Evolutionary conservation across 371 early-diverging fungal genomes (phyloP).

Genomic region (Rhizopus sp.): DNA sequence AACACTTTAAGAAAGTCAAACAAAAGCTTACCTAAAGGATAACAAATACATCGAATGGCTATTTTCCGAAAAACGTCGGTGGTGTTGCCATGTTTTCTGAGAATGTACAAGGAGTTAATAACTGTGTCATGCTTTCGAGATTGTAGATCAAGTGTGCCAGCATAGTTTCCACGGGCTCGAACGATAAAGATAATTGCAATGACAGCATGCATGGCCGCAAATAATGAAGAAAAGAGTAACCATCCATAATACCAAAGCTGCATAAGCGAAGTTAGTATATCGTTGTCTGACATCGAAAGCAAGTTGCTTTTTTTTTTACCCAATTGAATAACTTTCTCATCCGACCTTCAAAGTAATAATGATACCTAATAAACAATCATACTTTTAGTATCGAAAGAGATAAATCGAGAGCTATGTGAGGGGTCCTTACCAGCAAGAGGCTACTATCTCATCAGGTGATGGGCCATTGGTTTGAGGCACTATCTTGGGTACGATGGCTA

Average conservation of each 20-base stretch:
- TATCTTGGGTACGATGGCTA: conserved; percentile 15
- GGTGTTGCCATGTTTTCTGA: conserved; percentile 8
- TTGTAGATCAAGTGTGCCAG: conserved; percentile 29
- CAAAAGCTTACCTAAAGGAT: conserved; percentile 31
- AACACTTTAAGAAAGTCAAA: background rate
- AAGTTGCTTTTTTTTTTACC: conserved; percentile 18
- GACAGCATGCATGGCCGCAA: conserved; percentile 27
- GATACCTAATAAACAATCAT: conserved; percentile 26
- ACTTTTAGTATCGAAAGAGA: background rate
- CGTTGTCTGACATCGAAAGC: background rate
- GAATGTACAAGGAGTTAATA: background rate
- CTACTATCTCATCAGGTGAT: background rate
- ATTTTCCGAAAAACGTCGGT: conserved; percentile 33
- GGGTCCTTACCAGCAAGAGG: conserved; percentile 25
- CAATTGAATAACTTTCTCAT: conserved; percentile 27
- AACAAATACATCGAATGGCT: conserved; percentile 32
- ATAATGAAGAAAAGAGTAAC: conserved; percentile 22
- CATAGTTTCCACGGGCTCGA: conserved; percentile 26
- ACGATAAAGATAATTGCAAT: conserved; percentile 26
- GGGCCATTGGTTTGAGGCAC: conserved; percentile 3
- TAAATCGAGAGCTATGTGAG: background rate
- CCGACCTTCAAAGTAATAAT: conserved; percentile 31
- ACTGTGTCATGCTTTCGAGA: conserved; percentile 1
- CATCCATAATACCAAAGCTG: conserved; percentile 45
- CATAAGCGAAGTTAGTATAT: background rate